Evolutionary conservation across 1,284 basidiomycete genomes (phyloP).

Genomic region (Leccinum subrobustum): DNA sequence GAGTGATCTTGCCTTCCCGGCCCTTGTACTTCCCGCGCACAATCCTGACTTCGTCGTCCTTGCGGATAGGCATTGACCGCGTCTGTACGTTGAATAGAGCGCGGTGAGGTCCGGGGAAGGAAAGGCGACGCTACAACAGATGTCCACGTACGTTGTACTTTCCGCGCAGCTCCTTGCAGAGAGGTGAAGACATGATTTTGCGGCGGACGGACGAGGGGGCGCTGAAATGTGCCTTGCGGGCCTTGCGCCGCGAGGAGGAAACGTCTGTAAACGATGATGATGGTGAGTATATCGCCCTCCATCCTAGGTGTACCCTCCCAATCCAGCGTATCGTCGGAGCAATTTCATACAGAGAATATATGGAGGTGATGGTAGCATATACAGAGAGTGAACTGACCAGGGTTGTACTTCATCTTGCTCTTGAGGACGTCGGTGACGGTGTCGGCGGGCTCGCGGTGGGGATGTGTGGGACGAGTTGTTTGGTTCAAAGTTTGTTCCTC

Average conservation of each 20-base stretch:
- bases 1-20: constrained; percentile 95
- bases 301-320: constrained; percentile 44
- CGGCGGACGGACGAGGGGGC: constrained; percentile 92
- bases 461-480: constrained; percentile 24
- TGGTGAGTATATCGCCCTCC: constrained; percentile 22
- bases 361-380: background rate
- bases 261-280: constrained; percentile 53
- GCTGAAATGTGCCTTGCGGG: constrained; percentile 94
- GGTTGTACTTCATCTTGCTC: constrained; percentile 78
- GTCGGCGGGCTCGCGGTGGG: constrained; percentile 22
- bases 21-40: constrained; percentile 97
- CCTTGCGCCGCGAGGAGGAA: constrained; percentile 91
- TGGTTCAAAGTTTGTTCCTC: constrained; percentile 35
- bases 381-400: constrained; percentile 54
- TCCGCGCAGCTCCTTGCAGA: constrained; percentile 92
- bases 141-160: constrained; percentile 82
- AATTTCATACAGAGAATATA: constrained; percentile 23
- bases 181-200: constrained; percentile 96
- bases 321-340: constrained; percentile 52
- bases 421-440: constrained; percentile 54
- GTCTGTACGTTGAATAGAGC: constrained; percentile 44
- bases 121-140: background rate
- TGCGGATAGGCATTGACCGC: constrained; percentile 94
- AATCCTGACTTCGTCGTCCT: constrained; percentile 98
- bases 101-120: background rate